phyloP scores from a whole-genome alignment of 352 stramenopile genomes.

The Globisporangium takayamanum region DNA sequence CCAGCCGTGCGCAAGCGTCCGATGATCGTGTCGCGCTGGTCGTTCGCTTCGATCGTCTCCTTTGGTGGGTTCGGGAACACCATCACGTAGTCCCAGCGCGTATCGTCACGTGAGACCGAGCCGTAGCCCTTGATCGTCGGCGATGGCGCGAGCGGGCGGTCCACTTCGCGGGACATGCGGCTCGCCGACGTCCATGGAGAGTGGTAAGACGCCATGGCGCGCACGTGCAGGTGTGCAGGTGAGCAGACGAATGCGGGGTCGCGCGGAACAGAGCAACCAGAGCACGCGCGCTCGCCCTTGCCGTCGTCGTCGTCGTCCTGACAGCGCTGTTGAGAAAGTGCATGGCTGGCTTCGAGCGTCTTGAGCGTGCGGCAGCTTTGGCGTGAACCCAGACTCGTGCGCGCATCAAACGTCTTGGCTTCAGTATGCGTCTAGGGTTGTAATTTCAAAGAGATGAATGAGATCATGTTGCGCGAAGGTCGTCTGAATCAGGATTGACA shows the following conservation, averaged over 20 bases:
- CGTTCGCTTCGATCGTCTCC: constrained; percentile 46
- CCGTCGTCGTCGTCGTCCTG: background rate
- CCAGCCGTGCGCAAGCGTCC: constrained; percentile 51
- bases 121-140: constrained; percentile 38
- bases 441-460: constrained; percentile 1
- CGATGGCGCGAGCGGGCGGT: constrained; percentile 20
- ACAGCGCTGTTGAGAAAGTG: constrained; percentile 7
- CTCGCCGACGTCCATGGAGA: constrained; percentile 17
- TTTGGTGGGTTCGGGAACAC: constrained; percentile 74
- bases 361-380: background rate
- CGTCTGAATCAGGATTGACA: constrained; percentile 5
- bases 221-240: background rate
- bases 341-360: background rate
- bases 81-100: constrained; percentile 81
- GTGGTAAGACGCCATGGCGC: constrained; percentile 1
- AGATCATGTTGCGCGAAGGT: constrained; percentile 6
- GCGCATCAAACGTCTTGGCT: background rate
- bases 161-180: constrained; percentile 17
- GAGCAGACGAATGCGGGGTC: background rate
- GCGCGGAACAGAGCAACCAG: background rate
- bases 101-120: constrained; percentile 28
- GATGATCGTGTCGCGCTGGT: constrained; percentile 77
- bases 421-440: background rate
- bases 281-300: no score
- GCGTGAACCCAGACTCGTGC: background rate